Base-by-base conservation (phyloP, 2,329 filamentous ascomycete species). In the Sporothrix globosa region DNA sequence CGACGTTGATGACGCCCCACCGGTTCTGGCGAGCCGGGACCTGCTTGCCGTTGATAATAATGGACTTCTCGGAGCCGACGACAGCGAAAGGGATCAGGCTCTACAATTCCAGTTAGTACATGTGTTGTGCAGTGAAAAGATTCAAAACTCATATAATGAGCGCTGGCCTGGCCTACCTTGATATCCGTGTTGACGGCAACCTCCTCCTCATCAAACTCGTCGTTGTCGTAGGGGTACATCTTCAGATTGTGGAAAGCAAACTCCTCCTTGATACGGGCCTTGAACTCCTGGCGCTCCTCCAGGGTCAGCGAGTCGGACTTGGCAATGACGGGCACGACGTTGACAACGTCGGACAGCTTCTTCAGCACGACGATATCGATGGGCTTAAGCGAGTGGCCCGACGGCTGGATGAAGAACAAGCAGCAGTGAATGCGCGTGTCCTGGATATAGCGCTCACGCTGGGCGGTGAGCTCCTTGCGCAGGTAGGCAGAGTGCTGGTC, bases 171-270 rank as follows among this genome's bases (percentile, higher is more conserved):
- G 77, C 83, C 73, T 83, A 96, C 94, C 92, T 98, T 98, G 85
- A 99, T 99, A 80, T 97, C 92, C 72, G 89, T 90, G 84, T 98
- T 98, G 83, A 97, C 86, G 73, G 90, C 90, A 77, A 93, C 91
- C 85, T 99, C 96, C 86, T 99, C 96, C 74, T 96, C 92, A 79
- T 99, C 96, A 77, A 98, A 91, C 86, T 99, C 96, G 78, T 99
- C 96, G 80, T 97, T 98, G 82, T 99, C 96, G 82, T 99, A 99
- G 72, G 96, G 96, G 87, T 97, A 99, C 96, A 99, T 99, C 87
- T 97, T 95, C 79, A 99, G 89, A 87, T 98, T 98, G 89, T 99
- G 96, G 91, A 99, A 99, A 71, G 92, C 86, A 81, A 99, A 99
- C 82, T 99, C 96, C 87, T 98, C 96, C 91, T 97, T 97, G 86